phyloP scores from a whole-genome alignment of 2,329 filamentous ascomycete species.

The Aspergillus uvarum region DNA sequence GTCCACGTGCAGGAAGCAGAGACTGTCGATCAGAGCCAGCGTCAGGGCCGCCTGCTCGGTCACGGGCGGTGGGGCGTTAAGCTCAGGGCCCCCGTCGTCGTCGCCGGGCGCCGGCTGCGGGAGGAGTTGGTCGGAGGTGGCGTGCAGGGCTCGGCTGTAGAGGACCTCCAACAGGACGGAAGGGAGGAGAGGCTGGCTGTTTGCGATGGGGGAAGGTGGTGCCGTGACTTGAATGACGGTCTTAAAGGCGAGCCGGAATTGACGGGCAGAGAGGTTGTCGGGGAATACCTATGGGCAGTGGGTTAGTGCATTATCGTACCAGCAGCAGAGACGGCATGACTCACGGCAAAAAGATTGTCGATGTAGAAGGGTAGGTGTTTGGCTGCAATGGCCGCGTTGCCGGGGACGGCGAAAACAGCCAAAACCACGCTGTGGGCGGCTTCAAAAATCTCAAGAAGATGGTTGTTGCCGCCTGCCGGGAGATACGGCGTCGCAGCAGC shows the following conservation, averaged over 20 bases:
- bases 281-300: slow-evolving; percentile 64
- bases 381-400: slow-evolving; percentile 69
- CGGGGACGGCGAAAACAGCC: slow-evolving; percentile 75
- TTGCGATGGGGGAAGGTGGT: slow-evolving; percentile 73
- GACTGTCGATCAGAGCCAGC: slow-evolving; percentile 74
- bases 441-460: slow-evolving; percentile 74
- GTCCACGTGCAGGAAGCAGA: slow-evolving; percentile 69
- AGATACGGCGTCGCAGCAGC: slow-evolving; percentile 75
- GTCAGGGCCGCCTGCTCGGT: slow-evolving; percentile 78
- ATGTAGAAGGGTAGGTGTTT: slow-evolving; percentile 80
- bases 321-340: slow-evolving; percentile 11
- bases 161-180: slow-evolving; percentile 79
- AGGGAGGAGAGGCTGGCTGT: slow-evolving; percentile 72
- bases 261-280: slow-evolving; percentile 71
- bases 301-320: background rate
- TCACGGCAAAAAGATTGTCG: slow-evolving; percentile 67
- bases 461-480: slow-evolving; percentile 55
- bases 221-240: slow-evolving; percentile 79
- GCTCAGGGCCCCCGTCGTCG: slow-evolving; percentile 30
- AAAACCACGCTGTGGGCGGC: slow-evolving; percentile 81
- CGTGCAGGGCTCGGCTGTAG: slow-evolving; percentile 61
- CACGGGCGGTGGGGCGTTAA: slow-evolving; percentile 32
- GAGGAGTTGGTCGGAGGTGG: slow-evolving; percentile 51
- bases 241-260: slow-evolving; percentile 86
- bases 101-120: slow-evolving; percentile 39